Evolutionary conservation across 2,329 filamentous ascomycete species (phyloP).

Genomic region (Colletotrichum tropicicola): DNA sequence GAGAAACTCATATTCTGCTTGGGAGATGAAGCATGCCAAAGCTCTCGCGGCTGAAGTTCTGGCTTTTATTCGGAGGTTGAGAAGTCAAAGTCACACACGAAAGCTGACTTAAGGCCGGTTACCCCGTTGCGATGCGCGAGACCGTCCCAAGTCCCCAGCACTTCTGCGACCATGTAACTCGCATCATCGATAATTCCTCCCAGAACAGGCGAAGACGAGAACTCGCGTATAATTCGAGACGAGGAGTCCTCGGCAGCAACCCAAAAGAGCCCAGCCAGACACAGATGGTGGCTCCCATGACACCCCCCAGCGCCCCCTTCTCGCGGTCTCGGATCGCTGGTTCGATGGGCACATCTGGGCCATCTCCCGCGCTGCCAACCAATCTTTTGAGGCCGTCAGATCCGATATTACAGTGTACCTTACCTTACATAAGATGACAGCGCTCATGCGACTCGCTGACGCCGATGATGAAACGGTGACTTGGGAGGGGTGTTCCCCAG

Average conservation of each 20-base stretch:
- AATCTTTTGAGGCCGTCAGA: conserved; percentile 3
- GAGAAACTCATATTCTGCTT: no score
- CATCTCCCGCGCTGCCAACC: conserved; percentile 24
- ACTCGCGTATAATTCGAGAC: neutral
- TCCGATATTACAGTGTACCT: no score
- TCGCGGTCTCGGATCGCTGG: conserved; percentile 4
- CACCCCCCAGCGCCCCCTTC: neutral
- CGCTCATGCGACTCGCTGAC: conserved; percentile 9
- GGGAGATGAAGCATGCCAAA: no score
- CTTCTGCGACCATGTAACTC: no score
- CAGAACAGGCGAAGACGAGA: neutral
- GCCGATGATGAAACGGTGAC: conserved; percentile 8
- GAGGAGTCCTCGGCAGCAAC: neutral
- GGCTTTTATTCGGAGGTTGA: no score
- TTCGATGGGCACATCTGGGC: conserved; percentile 4
- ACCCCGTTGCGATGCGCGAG: no score
- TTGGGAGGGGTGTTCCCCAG: conserved; percentile 3
- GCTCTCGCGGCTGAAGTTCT: no score
- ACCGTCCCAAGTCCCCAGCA: no score
- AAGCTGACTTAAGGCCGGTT: no score
- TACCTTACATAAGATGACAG: conserved; percentile 7
- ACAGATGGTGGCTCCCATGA: neutral
- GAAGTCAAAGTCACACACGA: no score
- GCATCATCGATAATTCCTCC: neutral
- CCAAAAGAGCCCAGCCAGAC: neutral